These are phyloP conservation scores for Fusarium guadeloupense DNA, from an alignment of 2,329 filamentous ascomycete species.

Conservation along the genomic window DNA sequence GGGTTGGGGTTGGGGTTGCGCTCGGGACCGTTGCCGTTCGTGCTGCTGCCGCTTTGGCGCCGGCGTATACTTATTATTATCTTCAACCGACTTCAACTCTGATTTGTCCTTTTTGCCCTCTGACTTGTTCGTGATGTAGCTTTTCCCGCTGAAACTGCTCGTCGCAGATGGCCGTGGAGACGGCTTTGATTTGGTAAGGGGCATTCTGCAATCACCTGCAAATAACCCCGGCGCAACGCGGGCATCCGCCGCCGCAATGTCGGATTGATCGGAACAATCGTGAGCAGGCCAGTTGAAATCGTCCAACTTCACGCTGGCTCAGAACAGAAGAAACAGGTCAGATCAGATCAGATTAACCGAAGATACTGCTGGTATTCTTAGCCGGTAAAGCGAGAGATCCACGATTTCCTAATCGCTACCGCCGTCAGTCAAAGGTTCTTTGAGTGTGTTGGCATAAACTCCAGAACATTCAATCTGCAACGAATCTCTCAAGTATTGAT, in stretches of 20 bases:
- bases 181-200: conserved; percentile 38
- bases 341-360: conserved; percentile 1
- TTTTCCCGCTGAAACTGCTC: conserved; percentile 10
- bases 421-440: conserved; percentile 33
- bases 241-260: conserved; percentile 27
- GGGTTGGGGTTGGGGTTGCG: conserved; percentile 7
- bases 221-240: conserved; percentile 5
- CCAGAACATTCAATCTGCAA: conserved; percentile 5
- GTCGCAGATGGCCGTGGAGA: conserved; percentile 22
- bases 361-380: conserved; percentile 9
- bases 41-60: conserved; percentile 20
- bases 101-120: conserved; percentile 10
- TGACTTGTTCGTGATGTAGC: conserved; percentile 20
- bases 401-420: conserved; percentile 24
- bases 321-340: conserved; percentile 7
- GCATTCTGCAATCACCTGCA: conserved; percentile 27
- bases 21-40: conserved; percentile 18
- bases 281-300: conserved; percentile 3
- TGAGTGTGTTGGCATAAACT: conserved; percentile 1
- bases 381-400: conserved; percentile 10
- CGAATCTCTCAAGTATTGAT: neutral
- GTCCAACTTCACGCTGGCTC: conserved; percentile 14
- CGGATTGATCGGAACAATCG: conserved; percentile 13
- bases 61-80: conserved; percentile 30
- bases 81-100: neutral